phyloP scores from a whole-genome alignment of 352 stramenopile genomes.

The Phytopythium montanum region DNA sequence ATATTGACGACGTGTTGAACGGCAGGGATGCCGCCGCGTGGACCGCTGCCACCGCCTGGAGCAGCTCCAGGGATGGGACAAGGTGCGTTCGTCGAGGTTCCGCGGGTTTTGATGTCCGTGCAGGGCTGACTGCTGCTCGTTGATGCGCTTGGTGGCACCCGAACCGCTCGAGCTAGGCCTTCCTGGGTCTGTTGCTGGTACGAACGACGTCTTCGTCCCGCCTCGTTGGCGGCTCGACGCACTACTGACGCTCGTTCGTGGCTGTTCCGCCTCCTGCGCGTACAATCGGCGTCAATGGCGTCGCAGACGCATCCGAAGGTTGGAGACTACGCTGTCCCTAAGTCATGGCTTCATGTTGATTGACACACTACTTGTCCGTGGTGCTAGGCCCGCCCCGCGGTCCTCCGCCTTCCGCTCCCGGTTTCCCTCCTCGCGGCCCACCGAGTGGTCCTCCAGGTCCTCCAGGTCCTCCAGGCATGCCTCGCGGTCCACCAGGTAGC shows the following conservation, averaged over 20 bases:
- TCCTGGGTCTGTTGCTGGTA: not conserved
- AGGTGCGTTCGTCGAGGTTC: not conserved
- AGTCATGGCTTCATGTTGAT: not conserved
- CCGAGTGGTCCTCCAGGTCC: conserved; percentile 21
- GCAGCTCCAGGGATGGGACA: conserved; percentile 1
- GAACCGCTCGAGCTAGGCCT: not conserved
- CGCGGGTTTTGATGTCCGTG: not conserved
- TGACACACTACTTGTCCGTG: not conserved
- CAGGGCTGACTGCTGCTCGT: not conserved
- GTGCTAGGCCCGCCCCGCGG: not conserved
- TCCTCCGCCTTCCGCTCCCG: not conserved
- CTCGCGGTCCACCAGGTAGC: conserved; percentile 28
- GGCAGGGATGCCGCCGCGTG: conserved; percentile 10
- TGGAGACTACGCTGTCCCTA: not conserved
- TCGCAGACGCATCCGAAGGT: not conserved
- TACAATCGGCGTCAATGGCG: not conserved
- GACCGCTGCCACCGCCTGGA: conserved; percentile 13
- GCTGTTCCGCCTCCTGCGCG: not conserved
- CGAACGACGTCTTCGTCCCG: not conserved
- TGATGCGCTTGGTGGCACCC: not conserved
- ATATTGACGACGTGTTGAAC: not conserved
- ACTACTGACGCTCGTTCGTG: not conserved
- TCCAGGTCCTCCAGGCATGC: conserved; percentile 19
- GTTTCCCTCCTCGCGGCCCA: conserved; percentile 13
- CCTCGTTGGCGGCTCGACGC: not conserved